Percentiles rank a stretch among this genome's conserved stretches.
Conservation (phyloP, 352 stramenopile species). For the Elongisporangium anandrum region DNA sequence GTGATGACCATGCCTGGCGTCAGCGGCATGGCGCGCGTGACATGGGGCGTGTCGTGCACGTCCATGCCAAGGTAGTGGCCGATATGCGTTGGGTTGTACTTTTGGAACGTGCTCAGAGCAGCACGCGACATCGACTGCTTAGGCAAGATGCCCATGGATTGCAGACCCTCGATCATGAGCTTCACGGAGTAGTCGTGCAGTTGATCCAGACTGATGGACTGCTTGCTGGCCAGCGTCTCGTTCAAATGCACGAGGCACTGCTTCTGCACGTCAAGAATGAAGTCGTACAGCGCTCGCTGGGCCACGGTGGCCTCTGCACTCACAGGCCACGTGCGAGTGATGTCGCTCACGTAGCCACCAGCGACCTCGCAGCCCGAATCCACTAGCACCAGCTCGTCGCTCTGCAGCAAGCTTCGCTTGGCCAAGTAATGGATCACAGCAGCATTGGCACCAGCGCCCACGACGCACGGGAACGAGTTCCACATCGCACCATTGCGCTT, state of each 20-base stretch:
- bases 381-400: conserved; percentile 79
- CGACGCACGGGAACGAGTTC: conserved; percentile 83
- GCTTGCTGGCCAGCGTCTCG: conserved; percentile 34
- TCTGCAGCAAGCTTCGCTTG: conserved; percentile 54
- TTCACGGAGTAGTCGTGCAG: conserved; percentile 71
- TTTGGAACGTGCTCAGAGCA: conserved; percentile 55
- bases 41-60: conserved; percentile 74
- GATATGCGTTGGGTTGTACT: conserved; percentile 86
- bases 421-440: conserved; percentile 81
- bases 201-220: conserved; percentile 62
- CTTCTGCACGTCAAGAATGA: conserved; percentile 78
- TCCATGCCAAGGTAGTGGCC: conserved; percentile 84
- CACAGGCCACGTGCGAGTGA: conserved; percentile 78
- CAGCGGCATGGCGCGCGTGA: conserved; percentile 51
- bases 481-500: conserved; percentile 74
- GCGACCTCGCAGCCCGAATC: conserved; percentile 79
- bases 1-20: conserved; percentile 79
- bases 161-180: conserved; percentile 64
- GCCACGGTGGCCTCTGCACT: conserved; percentile 33
- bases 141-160: conserved; percentile 51
- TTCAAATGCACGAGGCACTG: conserved; percentile 54
- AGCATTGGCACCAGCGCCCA: conserved; percentile 70
- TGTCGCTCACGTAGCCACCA: conserved; percentile 77
- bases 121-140: conserved; percentile 26
- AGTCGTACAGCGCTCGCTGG: conserved; percentile 67